Base-by-base conservation (phyloP, 1,139 yeast species). In the Diutina neorugosa region DNA sequence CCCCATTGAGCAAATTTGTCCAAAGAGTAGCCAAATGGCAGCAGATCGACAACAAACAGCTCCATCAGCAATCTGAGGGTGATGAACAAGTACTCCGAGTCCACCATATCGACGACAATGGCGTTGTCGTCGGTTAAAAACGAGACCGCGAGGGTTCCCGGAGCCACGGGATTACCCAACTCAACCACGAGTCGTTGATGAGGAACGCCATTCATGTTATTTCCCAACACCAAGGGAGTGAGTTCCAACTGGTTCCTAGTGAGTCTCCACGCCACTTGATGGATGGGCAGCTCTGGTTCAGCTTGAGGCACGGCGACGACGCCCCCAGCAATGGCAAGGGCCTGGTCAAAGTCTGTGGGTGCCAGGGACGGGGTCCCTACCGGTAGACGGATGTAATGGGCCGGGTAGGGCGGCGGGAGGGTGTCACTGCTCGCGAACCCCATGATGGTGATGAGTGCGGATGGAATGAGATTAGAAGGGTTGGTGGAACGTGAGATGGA, bases 1-100 rank as follows among this genome's bases (percentile, higher is more conserved):
- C 85, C 82, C 91, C 91, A 85, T 46, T 73, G 64, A 6, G n/a
- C 23, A 21, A 46, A 46, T n/a, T 16, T 12, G 19, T 46, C 50
- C n/a, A 46, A 12, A 4, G 6, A 5, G 9, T 19, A 44, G 21
- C 19, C n/a, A 20, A 42, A 18, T 11, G 20, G 43, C n/a, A 34
- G 11, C 14, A n/a, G 16, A 9, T 25, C 50, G 7, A n/a, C 21
- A 5, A 19, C 21, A 27, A 46, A 27, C 50, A 27, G 40, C 14
- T 8, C 21, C 23, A 46, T n/a, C 21, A 12, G 40, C 16, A 74
- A 55, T 27, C 63, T 60, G 27, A 73, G 55, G 0, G 76, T 68
- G 19, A 71, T 63, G 55, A 73, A 65, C 51, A 74, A 64, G 58
- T 55, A 63, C 54, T 60, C 61, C 25, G 57, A 55, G 53, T 65